Conservation (phyloP, 179 eudicot species). For the Dionaea muscipula region DNA sequence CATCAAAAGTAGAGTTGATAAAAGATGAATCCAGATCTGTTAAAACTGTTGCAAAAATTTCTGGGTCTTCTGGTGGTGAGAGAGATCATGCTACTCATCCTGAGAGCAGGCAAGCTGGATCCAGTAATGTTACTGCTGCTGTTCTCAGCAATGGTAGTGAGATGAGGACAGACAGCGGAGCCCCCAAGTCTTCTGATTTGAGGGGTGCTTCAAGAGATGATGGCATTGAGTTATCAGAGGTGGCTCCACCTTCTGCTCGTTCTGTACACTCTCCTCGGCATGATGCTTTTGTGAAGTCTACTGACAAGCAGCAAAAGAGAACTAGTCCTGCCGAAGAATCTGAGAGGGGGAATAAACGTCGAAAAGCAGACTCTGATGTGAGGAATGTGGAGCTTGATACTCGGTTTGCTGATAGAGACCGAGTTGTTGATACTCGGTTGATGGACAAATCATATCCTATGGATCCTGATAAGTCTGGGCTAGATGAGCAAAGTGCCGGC, state of each 20-base stretch:
- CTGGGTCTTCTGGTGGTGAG: conserved; percentile 30
- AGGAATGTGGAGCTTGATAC: conserved; percentile 54
- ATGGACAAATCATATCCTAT: conserved; percentile 33
- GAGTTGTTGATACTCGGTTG: conserved; percentile 29
- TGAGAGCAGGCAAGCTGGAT: conserved; percentile 31
- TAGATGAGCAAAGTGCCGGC: conserved; percentile 35
- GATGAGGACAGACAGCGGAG: conserved; percentile 34
- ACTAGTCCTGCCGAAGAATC: conserved; percentile 72
- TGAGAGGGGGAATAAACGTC: conserved; percentile 66
- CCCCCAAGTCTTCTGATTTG: conserved; percentile 38
- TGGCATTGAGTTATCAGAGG: conserved; percentile 39
- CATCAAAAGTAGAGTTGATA: conserved; percentile 41
- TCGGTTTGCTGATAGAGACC: conserved; percentile 54
- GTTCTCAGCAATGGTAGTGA: conserved; percentile 45
- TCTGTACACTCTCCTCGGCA: conserved; percentile 67
- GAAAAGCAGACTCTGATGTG: conserved; percentile 60
- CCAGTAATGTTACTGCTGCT: conserved; percentile 22
- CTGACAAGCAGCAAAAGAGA: conserved; percentile 66
- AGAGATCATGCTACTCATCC: conserved; percentile 24
- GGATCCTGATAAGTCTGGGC: conserved; percentile 41
- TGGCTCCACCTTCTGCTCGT: conserved; percentile 37
- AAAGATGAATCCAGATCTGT: conserved; percentile 60
- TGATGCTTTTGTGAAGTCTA: conserved; percentile 41
- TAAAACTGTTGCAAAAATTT: conserved; percentile 34
- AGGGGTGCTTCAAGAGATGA: conserved; percentile 55